Conservation (phyloP, 306 rosid genomes). For the Lathyrus sativus region DNA sequence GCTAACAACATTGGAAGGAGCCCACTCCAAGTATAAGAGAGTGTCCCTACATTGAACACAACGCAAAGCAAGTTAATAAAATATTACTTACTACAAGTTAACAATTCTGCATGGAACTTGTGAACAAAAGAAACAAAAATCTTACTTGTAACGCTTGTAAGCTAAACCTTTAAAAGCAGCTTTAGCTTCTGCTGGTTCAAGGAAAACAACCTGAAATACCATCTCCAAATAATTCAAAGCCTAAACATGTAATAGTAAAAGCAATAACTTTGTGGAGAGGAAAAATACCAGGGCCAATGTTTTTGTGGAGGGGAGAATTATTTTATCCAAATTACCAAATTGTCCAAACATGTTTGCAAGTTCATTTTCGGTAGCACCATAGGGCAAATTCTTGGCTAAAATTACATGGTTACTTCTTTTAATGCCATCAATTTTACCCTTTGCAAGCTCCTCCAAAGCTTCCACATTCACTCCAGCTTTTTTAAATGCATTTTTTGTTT, state of each 20-base stretch:
- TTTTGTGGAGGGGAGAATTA: slow-evolving; percentile 82
- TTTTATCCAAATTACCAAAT: slow-evolving; percentile 87
- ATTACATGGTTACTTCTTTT: slow-evolving; percentile 91
- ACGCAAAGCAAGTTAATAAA: slow-evolving; percentile 29
- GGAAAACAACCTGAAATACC: no score
- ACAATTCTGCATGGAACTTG: slow-evolving; percentile 2
- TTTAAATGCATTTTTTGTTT: no score
- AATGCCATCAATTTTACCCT: slow-evolving; percentile 58
- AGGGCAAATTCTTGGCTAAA: slow-evolving; percentile 89
- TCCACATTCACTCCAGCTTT: no score
- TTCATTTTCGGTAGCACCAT: slow-evolving; percentile 83
- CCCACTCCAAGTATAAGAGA: slow-evolving; percentile 94
- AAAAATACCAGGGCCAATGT: slow-evolving; percentile 77
- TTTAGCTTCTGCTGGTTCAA: no score
- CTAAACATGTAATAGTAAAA: no score
- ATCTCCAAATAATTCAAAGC: no score
- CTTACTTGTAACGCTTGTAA: no score
- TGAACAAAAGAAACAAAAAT: slow-evolving; percentile 32
- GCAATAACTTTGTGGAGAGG: no score
- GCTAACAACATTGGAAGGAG: slow-evolving; percentile 73
- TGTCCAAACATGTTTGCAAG: slow-evolving; percentile 74
- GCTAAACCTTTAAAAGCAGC: no score
- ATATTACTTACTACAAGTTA: slow-evolving; percentile 43
- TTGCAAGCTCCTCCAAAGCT: no score
- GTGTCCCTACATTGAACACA: slow-evolving; percentile 61